Evolutionary conservation across 306 rosid genomes (phyloP).

Genomic region (Dryas alaskensis): DNA sequence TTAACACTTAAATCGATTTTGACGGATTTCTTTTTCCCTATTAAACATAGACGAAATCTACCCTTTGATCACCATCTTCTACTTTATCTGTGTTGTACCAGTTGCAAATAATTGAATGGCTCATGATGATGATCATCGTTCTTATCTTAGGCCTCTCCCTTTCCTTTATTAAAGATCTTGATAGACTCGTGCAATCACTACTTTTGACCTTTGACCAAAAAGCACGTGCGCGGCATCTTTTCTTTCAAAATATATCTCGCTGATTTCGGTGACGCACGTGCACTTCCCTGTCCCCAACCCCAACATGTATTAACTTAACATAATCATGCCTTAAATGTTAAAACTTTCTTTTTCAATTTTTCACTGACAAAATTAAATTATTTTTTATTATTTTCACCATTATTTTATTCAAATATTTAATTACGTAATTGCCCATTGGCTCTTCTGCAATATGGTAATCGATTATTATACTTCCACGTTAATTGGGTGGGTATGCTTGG

Average conservation of each 20-base stretch:
- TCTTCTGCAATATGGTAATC: not conserved
- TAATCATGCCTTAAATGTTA: constrained; percentile 55
- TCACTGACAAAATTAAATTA: not conserved
- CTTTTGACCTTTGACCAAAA: constrained; percentile 84
- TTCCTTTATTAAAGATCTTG: constrained; percentile 15
- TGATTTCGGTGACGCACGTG: constrained; percentile 84
- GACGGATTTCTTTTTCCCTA: too few relatives aligned
- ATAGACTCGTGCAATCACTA: constrained; percentile 30
- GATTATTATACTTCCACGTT: constrained; percentile 21
- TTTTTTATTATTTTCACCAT: not conserved
- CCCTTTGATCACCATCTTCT: not conserved
- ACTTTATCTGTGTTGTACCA: not conserved
- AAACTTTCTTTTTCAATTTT: constrained; percentile 18
- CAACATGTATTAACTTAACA: constrained; percentile 44
- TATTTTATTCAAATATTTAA: not conserved
- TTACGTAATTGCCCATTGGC: not conserved
- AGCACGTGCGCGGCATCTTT: constrained; percentile 72
- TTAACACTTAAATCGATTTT: too few relatives aligned
- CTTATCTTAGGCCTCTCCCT: constrained; percentile 35
- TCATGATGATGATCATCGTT: constrained; percentile 29
- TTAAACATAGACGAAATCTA: too few relatives aligned
- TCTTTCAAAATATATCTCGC: constrained; percentile 43
- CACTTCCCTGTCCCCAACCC: constrained; percentile 46
- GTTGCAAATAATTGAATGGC: constrained; percentile 28
- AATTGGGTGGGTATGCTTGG: constrained; percentile 18